Base-by-base conservation (phyloP, 2,329 filamentous ascomycete species). In the Xylariaceae sp. region DNA sequence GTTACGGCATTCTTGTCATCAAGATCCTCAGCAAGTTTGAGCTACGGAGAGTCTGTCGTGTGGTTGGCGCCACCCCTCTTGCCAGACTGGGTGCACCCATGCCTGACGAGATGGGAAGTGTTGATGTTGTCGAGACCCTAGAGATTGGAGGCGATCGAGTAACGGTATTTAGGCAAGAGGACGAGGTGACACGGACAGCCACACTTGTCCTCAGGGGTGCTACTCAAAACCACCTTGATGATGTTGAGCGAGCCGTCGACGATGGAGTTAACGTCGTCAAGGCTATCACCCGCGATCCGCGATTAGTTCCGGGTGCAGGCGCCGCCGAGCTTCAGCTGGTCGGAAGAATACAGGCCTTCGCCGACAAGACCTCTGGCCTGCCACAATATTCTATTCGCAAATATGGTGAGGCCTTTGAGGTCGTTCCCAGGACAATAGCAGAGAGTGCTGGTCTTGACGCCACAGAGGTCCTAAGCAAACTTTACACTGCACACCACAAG, bases 211-310 rank as follows among this genome's bases (percentile, higher is more conserved):
- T 98, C 46, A 83, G 93, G 51, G 93, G 94, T 37, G 93, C 93
- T 16, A 98, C 93, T 4, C 91, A 97, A 69, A 98, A 98, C 73
- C 89, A 97, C 66, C 81, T 98, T 18, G 93, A 98, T 60, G 93
- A 98, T 57, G 79, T 98, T 28, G 93, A 98, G 76, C 85, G 93
- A 50, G 93, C 93, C 38, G 90, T 98, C 42, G 93, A 98, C 57
- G 93, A 98, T 55, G 93, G 93, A 51, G 93, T 98, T 64, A 98
- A 97, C 61, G 94, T 95, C 39, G 87, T 98, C 65, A 98, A 98
- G 74, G 93, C 93, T 51, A 94, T 98, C 64, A 97, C 93, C 48
- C 87, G 87, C 64, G 94, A 98, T 63, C 74, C 91, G 6, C 80
- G 90, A 50, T 76, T 98, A 44, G 90, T 98, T 1, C 89, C 93